Conservation (phyloP, 208 protist species). For the Acanthamoeba lenticulata region DNA sequence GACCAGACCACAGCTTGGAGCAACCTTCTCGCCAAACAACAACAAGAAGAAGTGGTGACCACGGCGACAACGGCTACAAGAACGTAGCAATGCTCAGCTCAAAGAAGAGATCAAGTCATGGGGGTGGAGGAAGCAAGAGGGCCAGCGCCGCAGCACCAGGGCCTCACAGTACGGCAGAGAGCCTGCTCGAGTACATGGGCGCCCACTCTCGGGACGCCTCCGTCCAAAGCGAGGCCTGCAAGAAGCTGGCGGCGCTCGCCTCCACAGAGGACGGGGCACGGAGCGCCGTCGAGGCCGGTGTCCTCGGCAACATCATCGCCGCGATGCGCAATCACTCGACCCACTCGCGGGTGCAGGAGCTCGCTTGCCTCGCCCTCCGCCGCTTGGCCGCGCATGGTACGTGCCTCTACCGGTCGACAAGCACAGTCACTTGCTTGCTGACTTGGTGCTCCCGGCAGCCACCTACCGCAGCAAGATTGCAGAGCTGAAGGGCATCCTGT, state of each 20-base stretch:
- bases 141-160: neutral
- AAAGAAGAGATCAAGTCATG: neutral
- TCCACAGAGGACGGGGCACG: neutral
- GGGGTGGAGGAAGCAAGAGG: neutral
- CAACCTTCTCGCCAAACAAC: too few relatives aligned
- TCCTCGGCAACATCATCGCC: neutral
- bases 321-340: slow-evolving; percentile 4
- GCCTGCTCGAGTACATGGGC: neutral
- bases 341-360: neutral
- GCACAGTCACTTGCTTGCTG: neutral
- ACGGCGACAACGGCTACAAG: too few relatives aligned
- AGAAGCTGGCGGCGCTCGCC: neutral
- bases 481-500: neutral
- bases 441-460: neutral
- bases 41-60: too few relatives aligned
- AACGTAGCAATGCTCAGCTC: too few relatives aligned
- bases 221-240: neutral
- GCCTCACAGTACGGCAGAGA: neutral
- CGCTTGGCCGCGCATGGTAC: neutral
- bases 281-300: neutral
- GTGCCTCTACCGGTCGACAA: neutral
- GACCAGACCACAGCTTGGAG: too few relatives aligned
- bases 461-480: neutral
- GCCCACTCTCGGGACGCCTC: neutral
- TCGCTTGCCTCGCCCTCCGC: neutral